Evolutionary conservation across 345 rosid genomes (phyloP).

Genomic region (Fremontodendron californicum): DNA sequence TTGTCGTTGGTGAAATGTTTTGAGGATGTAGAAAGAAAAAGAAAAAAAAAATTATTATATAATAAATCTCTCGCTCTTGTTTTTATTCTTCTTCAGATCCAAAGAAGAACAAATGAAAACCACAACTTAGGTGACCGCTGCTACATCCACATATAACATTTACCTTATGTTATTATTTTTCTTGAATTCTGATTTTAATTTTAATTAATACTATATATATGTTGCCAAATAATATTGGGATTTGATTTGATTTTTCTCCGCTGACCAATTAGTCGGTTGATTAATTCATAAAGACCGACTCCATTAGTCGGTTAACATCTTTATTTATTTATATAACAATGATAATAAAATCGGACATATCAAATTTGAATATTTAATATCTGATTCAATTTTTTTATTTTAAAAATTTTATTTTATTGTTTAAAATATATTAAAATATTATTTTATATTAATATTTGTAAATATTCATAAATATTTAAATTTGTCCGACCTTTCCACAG

Average conservation of each 20-base stretch:
- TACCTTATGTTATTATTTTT: neutral
- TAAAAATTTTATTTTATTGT: no score
- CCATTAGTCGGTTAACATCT: neutral
- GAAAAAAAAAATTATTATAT: no score
- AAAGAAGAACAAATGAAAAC: constrained; percentile 31
- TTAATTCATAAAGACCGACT: neutral
- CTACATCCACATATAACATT: constrained; percentile 31
- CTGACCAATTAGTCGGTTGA: constrained; percentile 2
- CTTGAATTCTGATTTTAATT: neutral
- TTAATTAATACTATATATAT: no score
- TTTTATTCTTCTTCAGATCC: constrained; percentile 26
- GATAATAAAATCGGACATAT: no score
- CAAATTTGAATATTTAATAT: no score
- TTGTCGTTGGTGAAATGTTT: constrained; percentile 1
- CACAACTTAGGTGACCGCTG: constrained; percentile 44
- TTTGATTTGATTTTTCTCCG: constrained; percentile 9
- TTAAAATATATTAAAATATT: no score
- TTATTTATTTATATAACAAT: neutral
- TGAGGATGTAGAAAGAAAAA: neutral
- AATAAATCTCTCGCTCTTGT: neutral
- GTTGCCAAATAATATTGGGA: neutral
- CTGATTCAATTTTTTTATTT: no score
- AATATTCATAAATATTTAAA: no score
- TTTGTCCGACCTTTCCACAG: no score
- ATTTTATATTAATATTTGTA: no score